These are phyloP conservation scores for Toxoplasma gondii DNA, from an alignment of 169 alveolate species.

Conservation along the genomic window DNA sequence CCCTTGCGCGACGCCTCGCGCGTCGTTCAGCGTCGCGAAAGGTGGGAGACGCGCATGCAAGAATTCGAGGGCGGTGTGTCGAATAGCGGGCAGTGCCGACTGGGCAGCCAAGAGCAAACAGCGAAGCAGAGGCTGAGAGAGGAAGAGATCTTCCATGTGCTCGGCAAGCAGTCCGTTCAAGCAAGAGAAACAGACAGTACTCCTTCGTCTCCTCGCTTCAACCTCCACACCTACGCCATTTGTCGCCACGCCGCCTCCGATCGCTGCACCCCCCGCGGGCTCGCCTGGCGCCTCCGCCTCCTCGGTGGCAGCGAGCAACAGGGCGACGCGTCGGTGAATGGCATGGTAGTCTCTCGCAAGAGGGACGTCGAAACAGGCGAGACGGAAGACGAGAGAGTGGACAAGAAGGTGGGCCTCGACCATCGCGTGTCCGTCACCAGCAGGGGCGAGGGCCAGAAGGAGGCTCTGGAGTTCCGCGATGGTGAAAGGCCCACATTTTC, in stretches of 20 bases:
- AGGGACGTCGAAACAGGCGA: conserved; percentile 27
- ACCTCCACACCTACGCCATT: too few species aligned
- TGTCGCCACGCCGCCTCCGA: too few species aligned
- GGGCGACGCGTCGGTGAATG: neutral
- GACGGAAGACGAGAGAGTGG: neutral
- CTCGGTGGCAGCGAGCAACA: neutral
- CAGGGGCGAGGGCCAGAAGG: neutral
- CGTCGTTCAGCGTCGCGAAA: neutral
- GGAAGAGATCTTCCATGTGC: neutral
- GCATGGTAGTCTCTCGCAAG: conserved; percentile 9
- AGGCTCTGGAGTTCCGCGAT: neutral
- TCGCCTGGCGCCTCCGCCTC: neutral
- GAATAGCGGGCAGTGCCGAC: conserved; percentile 42
- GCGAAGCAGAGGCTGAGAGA: neutral
- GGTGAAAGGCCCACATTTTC: neutral
- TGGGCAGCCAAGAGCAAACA: conserved; percentile 60
- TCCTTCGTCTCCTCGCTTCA: neutral
- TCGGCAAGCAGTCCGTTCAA: neutral
- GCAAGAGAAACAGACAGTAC: neutral
- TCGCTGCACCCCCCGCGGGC: neutral
- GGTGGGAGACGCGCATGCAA: conserved; percentile 59
- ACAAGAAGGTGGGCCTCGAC: neutral
- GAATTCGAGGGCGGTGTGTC: conserved; percentile 54
- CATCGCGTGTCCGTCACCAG: neutral
- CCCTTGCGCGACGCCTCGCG: neutral